These are phyloP conservation scores for Drechslerella stenobrocha DNA, from an alignment of 2,329 filamentous ascomycete species.

Conservation along the genomic window DNA sequence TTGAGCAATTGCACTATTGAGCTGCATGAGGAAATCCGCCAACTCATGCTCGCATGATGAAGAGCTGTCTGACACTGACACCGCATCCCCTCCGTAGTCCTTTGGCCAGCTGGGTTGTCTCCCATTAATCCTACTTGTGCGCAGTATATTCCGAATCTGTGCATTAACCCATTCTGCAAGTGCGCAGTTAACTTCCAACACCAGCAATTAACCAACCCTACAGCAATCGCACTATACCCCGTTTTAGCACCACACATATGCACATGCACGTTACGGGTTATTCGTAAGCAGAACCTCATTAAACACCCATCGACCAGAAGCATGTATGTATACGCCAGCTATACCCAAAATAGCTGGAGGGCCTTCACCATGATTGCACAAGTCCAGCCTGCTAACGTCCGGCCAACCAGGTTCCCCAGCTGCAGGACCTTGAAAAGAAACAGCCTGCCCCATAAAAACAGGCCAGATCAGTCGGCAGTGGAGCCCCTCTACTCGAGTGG, in stretches of 20 bases:
- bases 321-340: too few species aligned
- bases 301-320: too few species aligned
- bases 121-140: background rate
- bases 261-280: background rate
- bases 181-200: background rate
- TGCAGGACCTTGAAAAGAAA: background rate
- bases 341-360: too few species aligned
- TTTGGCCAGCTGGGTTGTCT: too few species aligned
- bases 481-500: background rate
- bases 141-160: background rate
- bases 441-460: background rate
- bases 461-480: background rate
- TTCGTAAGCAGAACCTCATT: slow-evolving; percentile 4
- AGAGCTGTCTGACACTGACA: too few species aligned
- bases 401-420: background rate
- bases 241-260: background rate
- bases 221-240: slow-evolving; percentile 1
- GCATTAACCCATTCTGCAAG: slow-evolving; percentile 1
- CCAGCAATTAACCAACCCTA: background rate
- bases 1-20: too few species aligned
- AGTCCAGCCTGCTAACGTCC: background rate
- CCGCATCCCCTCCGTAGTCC: too few species aligned
- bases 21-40: too few species aligned
- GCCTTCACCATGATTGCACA: too few species aligned
- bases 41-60: too few species aligned